phyloP scores from a whole-genome alignment of 768 basidiomycete genomes.

The Boletus sp. region DNA sequence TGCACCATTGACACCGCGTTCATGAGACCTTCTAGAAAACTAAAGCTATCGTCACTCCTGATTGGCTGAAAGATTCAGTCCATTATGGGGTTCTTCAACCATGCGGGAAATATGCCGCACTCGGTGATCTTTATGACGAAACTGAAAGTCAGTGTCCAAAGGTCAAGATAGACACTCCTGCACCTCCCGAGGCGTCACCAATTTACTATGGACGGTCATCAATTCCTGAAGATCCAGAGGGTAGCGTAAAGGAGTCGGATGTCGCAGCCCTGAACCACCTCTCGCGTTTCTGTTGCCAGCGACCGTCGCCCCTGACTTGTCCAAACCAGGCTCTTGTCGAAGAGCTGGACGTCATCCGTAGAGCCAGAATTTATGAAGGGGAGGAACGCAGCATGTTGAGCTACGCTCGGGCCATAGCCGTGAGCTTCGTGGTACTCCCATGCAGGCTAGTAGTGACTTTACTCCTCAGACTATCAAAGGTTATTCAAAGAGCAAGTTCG shows the following conservation, averaged over 20 bases:
- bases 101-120: constrained; percentile 55
- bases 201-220: neutral
- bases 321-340: constrained; percentile 61
- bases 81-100: constrained; percentile 43
- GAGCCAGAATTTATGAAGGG: constrained; percentile 62
- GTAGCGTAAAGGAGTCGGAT: constrained; percentile 12
- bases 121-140: constrained; percentile 49
- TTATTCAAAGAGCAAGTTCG: constrained; percentile 10
- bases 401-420: constrained; percentile 72
- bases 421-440: constrained; percentile 33
- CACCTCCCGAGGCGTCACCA: neutral
- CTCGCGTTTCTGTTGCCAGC: constrained; percentile 54
- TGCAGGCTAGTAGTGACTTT: neutral
- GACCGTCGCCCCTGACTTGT: constrained; percentile 66
- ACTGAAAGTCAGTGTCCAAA: constrained; percentile 47
- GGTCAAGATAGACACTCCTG: neutral
- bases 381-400: constrained; percentile 65
- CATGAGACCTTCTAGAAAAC: constrained; percentile 43
- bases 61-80: constrained; percentile 67
- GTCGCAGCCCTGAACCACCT: constrained; percentile 23
- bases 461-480: constrained; percentile 47
- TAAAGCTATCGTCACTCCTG: constrained; percentile 67
- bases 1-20: neutral
- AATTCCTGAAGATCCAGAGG: constrained; percentile 23
- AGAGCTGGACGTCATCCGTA: constrained; percentile 60